These are phyloP conservation scores for Lactuca sativa DNA, from an alignment of 129 eudicot species.

Conservation along the genomic window DNA sequence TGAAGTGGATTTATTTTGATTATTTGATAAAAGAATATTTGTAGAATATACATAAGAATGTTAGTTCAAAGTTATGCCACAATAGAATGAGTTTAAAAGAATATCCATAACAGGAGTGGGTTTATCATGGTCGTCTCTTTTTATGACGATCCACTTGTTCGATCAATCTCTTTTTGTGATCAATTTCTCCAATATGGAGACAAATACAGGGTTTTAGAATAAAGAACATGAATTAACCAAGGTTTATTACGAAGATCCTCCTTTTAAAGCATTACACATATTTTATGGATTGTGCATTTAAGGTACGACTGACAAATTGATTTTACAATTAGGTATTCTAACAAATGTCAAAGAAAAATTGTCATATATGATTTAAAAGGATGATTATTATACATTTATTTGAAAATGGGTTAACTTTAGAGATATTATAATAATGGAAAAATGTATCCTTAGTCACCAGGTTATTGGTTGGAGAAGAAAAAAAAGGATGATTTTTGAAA, in stretches of 20 bases:
- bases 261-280: too few species aligned
- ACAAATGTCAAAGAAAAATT: too few species aligned
- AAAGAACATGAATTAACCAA: too few species aligned
- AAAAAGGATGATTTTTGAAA: too few species aligned
- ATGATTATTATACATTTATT: too few species aligned
- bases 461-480: too few species aligned
- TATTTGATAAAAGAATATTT: not conserved
- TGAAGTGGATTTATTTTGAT: not conserved
- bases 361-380: too few species aligned
- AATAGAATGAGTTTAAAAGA: not conserved
- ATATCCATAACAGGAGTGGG: not conserved
- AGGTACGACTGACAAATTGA: not conserved
- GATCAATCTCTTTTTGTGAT: not conserved
- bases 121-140: not conserved
- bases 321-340: not conserved
- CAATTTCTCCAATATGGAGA: not conserved
- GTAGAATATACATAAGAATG: not conserved
- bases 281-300: not conserved
- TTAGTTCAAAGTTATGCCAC: not conserved
- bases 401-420: too few species aligned
- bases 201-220: not conserved
- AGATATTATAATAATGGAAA: too few species aligned
- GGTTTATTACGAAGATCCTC: not conserved
- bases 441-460: too few species aligned
- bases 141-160: not conserved